Percentiles rank a stretch among this genome's conserved stretches.
phyloP scores from a whole-genome alignment of 208 protist genomes.

The Leishmania arabica region DNA sequence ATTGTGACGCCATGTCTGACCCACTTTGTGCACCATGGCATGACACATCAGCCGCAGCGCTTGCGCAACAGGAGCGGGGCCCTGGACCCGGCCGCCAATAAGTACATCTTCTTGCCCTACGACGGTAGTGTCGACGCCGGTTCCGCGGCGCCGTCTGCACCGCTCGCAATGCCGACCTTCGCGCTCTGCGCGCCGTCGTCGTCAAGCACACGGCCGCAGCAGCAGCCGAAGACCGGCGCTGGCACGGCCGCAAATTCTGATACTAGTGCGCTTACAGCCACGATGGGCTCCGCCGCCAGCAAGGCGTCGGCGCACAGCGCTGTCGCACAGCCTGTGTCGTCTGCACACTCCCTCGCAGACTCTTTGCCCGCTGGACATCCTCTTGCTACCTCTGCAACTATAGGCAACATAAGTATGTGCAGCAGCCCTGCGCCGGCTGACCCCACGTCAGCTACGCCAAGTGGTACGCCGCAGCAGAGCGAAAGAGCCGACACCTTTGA shows the following conservation, averaged over 20 bases:
- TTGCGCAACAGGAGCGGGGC: conserved; percentile 10
- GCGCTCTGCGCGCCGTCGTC: neutral
- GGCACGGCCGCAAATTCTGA: neutral
- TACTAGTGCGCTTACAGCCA: neutral
- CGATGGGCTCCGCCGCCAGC: neutral
- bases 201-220: conserved; percentile 1
- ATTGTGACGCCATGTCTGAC: conserved; percentile 70
- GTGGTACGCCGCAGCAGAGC: neutral
- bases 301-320: conserved; percentile 6
- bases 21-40: conserved; percentile 54
- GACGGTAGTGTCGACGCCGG: neutral
- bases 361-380: conserved; percentile 12
- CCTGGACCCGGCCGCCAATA: conserved; percentile 25
- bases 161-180: conserved; percentile 12
- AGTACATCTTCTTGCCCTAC: conserved; percentile 34
- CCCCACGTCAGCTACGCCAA: neutral
- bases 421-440: neutral
- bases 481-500: conserved; percentile 26
- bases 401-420: neutral
- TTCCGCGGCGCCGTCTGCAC: neutral
- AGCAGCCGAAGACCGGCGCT: neutral
- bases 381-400: conserved; percentile 5
- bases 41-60: conserved; percentile 22
- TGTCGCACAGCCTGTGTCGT: conserved; percentile 4
- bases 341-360: conserved; percentile 21